Percentiles rank a stretch among this genome's conserved stretches.
Conservation (phyloP, 164 flowering plant genomes). For the Tetracentron sinense region DNA sequence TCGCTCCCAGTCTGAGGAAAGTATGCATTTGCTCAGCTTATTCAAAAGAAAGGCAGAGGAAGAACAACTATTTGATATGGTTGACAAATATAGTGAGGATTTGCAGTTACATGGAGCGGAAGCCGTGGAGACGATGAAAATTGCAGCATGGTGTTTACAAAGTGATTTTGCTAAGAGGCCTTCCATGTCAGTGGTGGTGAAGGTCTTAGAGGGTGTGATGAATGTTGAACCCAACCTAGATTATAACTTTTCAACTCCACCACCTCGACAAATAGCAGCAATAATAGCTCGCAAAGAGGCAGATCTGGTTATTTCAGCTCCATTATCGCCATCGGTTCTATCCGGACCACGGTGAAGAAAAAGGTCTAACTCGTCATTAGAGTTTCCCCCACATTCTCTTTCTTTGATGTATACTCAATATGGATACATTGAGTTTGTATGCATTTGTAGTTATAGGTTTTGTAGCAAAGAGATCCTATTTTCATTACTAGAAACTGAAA, state of each 20-base stretch:
- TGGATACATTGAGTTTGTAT: too few relatives aligned
- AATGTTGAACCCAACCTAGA: slow-evolving; percentile 12
- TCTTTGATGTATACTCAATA: too few relatives aligned
- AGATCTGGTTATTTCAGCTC: not conserved
- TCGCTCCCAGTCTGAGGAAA: slow-evolving; percentile 6
- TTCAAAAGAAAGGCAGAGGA: not conserved
- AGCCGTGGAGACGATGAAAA: not conserved
- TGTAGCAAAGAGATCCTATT: too few relatives aligned
- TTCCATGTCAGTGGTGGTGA: slow-evolving; percentile 19
- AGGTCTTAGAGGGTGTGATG: slow-evolving; percentile 27
- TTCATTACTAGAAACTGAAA: too few relatives aligned
- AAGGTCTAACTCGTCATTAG: too few relatives aligned
- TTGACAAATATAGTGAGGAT: slow-evolving; percentile 3
- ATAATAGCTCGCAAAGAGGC: not conserved
- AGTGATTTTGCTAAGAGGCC: not conserved
- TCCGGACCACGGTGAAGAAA: slow-evolving; percentile 22
- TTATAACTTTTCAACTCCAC: slow-evolving; percentile 8
- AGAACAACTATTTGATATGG: slow-evolving; percentile 4
- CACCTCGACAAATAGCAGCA: not conserved
- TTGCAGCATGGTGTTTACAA: not conserved
- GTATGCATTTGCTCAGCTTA: not conserved
- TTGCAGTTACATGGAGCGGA: slow-evolving; percentile 5
- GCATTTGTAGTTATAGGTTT: too few relatives aligned
- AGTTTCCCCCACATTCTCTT: too few relatives aligned
- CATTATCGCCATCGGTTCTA: slow-evolving; percentile 9